These are phyloP conservation scores for Tothia fuscella DNA, from an alignment of 2,329 filamentous ascomycete genomes.

Conservation along the genomic window DNA sequence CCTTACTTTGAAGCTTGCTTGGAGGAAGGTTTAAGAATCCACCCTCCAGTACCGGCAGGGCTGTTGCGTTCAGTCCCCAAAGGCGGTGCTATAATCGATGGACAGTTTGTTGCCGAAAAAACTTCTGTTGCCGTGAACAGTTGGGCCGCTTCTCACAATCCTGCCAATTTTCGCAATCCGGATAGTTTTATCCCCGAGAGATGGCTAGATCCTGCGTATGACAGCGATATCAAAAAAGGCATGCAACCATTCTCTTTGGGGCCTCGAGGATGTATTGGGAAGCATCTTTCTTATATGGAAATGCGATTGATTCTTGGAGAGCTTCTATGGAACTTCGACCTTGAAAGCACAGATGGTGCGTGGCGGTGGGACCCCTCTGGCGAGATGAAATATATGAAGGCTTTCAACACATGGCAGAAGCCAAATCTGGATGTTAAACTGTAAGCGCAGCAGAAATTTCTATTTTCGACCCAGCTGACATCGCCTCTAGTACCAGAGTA, in stretches of 20 bases:
- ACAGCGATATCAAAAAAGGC: constrained; percentile 20
- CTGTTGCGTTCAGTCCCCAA: constrained; percentile 20
- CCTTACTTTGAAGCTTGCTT: constrained; percentile 35
- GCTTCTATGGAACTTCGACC: constrained; percentile 25
- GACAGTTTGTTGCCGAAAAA: constrained; percentile 4
- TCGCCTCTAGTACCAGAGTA: too few relatives aligned
- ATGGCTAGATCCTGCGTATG: constrained; percentile 20
- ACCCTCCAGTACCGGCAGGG: constrained; percentile 33
- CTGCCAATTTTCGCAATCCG: constrained; percentile 20
- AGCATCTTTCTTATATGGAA: constrained; percentile 23
- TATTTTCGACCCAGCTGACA: too few relatives aligned
- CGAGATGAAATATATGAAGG: constrained; percentile 14
- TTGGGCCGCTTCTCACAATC: constrained; percentile 17
- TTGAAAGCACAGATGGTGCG: constrained; percentile 22
- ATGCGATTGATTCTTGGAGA: constrained; percentile 20
- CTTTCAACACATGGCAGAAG: constrained; percentile 15
- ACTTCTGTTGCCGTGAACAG: constrained; percentile 18
- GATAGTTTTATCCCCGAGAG: constrained; percentile 26
- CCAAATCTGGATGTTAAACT: constrained; percentile 16
- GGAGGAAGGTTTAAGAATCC: constrained; percentile 34
- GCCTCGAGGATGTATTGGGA: constrained; percentile 23
- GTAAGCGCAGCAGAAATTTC: too few relatives aligned
- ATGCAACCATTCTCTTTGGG: constrained; percentile 23
- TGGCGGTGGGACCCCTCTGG: constrained; percentile 17
- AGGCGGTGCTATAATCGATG: constrained; percentile 10